Conservation (phyloP, 345 rosid species). For the Angophora floribunda region DNA sequence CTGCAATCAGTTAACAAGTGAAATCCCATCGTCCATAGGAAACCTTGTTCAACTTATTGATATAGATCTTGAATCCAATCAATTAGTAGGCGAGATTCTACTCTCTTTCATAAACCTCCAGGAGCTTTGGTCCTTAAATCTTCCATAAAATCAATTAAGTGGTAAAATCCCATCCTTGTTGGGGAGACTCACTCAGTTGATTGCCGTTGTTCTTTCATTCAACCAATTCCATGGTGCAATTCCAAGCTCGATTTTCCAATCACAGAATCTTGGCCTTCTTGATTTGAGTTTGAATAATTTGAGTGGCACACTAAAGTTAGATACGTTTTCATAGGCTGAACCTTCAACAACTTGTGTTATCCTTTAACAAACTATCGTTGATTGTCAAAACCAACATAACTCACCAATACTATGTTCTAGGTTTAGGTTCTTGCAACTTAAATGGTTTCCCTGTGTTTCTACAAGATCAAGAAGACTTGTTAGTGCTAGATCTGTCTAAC, state of each 20-base stretch:
- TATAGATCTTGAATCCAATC: background rate
- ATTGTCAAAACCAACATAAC: background rate
- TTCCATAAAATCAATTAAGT: background rate
- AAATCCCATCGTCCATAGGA: background rate
- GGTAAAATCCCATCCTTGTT: background rate
- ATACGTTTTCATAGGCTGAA: background rate
- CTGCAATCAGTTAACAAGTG: background rate
- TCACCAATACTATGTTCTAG: background rate
- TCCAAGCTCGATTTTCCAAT: background rate
- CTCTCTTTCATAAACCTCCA: background rate
- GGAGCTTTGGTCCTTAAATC: background rate
- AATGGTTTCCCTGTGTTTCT: slow-evolving; percentile 8
- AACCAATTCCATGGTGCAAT: slow-evolving; percentile 11
- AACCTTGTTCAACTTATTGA: background rate
- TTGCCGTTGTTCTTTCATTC: background rate
- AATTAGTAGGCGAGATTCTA: background rate
- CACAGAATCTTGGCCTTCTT: background rate
- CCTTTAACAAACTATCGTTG: background rate
- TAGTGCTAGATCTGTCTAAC: background rate
- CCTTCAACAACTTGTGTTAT: background rate
- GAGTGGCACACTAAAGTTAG: background rate
- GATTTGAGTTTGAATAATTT: background rate
- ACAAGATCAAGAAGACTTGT: background rate
- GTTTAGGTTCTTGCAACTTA: slow-evolving; percentile 6
- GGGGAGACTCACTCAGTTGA: slow-evolving; percentile 1